Base-by-base conservation (phyloP, 106 monocot species). In the Cymbidium sinense region DNA sequence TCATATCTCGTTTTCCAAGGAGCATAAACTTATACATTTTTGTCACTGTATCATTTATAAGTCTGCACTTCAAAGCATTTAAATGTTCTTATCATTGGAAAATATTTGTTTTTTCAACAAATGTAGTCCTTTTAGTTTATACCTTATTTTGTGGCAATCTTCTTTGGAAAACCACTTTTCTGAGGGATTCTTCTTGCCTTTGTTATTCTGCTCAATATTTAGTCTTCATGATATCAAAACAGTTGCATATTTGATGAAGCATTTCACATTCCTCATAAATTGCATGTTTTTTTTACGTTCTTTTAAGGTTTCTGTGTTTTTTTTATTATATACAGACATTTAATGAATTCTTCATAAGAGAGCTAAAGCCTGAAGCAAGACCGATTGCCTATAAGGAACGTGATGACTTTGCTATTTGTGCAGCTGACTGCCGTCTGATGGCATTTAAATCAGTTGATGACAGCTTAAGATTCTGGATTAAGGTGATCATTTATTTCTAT, bases 321-420 rank as follows among this genome's bases (percentile, higher is more conserved):
- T 20, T 78, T 33, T n/a, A n/a, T 67, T 83, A 28, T 3, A 12
- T 65, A 67, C 83, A 99, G 98, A 99, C 98, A 74, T 99, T 99
- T 78, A 99, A 99, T 75, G 94, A 99, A 19, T 94, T 99, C 77
- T 99, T 99, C 70, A 82, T 89, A 83, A 88, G 98, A 82, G 91
- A 94, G 79, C 75, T 94, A 78, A 99, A 90, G 80, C 84, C 88
- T 73, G 94, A 87, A 35, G 94, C 87, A 84, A 81, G 98, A 79
- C 92, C 91, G 78, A 88, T 99, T 83, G 84, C 90, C 27, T 73
- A 33, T 31, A 52, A 75, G 11, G 88, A 90, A 35, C 64, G 69
- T 75, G 86, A 87, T 79, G 86, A 87, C 19, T 62, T 99, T 82
- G 94, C 94, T 58, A 44, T 92, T 73, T 94, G 98, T 81, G 98